Conservation (phyloP, 2,329 filamentous ascomycete genomes). For the Xylariaceae sp. region DNA sequence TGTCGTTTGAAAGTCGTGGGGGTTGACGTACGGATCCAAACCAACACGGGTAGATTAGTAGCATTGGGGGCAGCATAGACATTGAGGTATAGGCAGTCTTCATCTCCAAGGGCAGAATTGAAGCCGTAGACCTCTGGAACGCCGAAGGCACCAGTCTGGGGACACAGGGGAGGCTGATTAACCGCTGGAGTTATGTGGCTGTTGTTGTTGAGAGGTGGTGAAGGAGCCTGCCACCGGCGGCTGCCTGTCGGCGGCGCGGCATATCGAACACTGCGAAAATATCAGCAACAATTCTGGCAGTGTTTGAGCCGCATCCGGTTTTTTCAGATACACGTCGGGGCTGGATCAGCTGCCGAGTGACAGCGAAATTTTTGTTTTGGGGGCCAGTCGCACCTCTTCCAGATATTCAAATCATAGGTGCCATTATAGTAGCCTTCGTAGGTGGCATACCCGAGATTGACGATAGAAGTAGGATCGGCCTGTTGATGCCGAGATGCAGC, state of each 20-base stretch:
- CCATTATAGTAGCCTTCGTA: slow-evolving; percentile 25
- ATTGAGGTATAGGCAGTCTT: slow-evolving; percentile 30
- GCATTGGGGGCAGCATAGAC: slow-evolving; percentile 33
- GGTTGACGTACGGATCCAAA: slow-evolving; percentile 35
- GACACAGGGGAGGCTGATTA: slow-evolving; percentile 27
- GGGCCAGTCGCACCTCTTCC: slow-evolving; percentile 22
- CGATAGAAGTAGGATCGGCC: too few species aligned
- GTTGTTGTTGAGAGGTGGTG: slow-evolving; percentile 18
- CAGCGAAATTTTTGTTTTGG: too few species aligned
- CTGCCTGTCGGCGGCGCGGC: slow-evolving; percentile 26
- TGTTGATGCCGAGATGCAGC: neutral
- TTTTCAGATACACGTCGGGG: too few species aligned
- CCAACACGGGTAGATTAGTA: slow-evolving; percentile 33
- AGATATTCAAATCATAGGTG: slow-evolving; percentile 24
- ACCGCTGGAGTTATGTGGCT: slow-evolving; percentile 19
- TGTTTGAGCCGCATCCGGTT: too few species aligned
- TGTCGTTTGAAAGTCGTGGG: slow-evolving; percentile 14
- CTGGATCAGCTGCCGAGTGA: neutral
- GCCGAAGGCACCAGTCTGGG: slow-evolving; percentile 27
- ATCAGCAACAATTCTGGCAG: neutral
- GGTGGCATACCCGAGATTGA: slow-evolving; percentile 26
- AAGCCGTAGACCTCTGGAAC: slow-evolving; percentile 27
- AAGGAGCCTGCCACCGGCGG: slow-evolving; percentile 27
- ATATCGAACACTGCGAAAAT: slow-evolving; percentile 24
- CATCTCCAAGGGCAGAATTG: slow-evolving; percentile 23